Conservation (phyloP, 2,329 filamentous ascomycete genomes). For the Ceratocystis diversiconidia region DNA sequence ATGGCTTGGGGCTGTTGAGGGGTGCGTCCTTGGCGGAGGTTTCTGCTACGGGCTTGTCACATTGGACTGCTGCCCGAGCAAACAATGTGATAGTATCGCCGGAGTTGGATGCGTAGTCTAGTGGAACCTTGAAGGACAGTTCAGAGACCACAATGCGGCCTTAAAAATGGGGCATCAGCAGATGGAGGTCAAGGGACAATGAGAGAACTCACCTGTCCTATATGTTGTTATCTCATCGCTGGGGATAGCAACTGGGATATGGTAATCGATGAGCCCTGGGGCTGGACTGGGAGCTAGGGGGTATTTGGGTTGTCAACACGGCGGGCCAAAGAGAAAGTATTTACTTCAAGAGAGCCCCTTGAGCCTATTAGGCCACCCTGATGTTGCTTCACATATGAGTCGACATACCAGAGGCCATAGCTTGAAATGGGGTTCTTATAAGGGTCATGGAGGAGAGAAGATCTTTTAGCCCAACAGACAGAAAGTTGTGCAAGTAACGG, state of each 20-base stretch:
- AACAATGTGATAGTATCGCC: conserved; percentile 58
- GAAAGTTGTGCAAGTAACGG: background rate
- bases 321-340: too few relatives aligned
- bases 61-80: conserved; percentile 55
- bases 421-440: background rate
- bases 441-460: background rate
- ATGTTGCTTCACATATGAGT: background rate
- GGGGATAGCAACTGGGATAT: conserved; percentile 11
- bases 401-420: conserved; percentile 1
- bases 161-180: conserved; percentile 24
- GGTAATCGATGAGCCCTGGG: background rate
- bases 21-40: conserved; percentile 27
- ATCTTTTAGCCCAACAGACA: too few relatives aligned
- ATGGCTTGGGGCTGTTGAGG: conserved; percentile 34
- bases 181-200: background rate
- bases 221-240: conserved; percentile 13
- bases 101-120: conserved; percentile 50
- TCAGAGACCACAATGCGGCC: conserved; percentile 66
- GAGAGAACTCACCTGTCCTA: conserved; percentile 7
- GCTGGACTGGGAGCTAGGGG: background rate
- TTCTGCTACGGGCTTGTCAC: conserved; percentile 46
- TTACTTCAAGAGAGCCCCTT: background rate
- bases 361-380: background rate
- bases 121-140: conserved; percentile 73
- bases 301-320: too few relatives aligned